Evolutionary conservation across 495 filamentous ascomycete species (phyloP).

Genomic region (Letharia columbiana): DNA sequence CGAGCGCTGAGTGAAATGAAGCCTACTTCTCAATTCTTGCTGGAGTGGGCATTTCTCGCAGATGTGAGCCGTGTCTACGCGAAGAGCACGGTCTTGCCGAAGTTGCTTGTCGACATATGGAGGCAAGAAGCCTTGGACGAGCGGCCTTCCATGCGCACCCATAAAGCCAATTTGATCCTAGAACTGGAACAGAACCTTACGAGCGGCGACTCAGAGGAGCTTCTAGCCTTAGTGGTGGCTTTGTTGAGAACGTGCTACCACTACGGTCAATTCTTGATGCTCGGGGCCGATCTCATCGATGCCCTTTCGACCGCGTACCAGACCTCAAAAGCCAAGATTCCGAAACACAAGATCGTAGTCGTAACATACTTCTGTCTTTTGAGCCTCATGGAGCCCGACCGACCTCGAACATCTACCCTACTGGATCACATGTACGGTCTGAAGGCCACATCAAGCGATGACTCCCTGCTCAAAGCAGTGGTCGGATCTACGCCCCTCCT

Average conservation of each 20-base stretch:
- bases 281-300: constrained; percentile 79
- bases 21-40: constrained; percentile 37
- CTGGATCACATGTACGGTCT: constrained; percentile 77
- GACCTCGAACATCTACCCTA: constrained; percentile 60
- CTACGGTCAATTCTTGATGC: constrained; percentile 54
- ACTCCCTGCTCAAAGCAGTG: constrained; percentile 44
- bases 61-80: constrained; percentile 49
- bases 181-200: constrained; percentile 22
- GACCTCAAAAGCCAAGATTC: constrained; percentile 40
- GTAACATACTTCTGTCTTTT: constrained; percentile 63
- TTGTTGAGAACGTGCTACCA: constrained; percentile 47
- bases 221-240: constrained; percentile 39
- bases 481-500: constrained; percentile 51
- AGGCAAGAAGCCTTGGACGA: constrained; percentile 33
- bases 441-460: constrained; percentile 54
- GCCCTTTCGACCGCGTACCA: constrained; percentile 58
- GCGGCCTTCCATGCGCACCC: constrained; percentile 39
- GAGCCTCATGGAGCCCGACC: constrained; percentile 55
- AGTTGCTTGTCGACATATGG: constrained; percentile 37
- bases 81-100: constrained; percentile 40
- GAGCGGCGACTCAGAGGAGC: constrained; percentile 22
- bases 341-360: constrained; percentile 53
- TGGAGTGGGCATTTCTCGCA: constrained; percentile 50
- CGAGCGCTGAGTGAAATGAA: constrained; percentile 36
- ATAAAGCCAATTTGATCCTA: constrained; percentile 39